These are phyloP conservation scores for Kluyveromyces starmeri DNA, from an alignment of 805 yeast species.

Conservation along the genomic window DNA sequence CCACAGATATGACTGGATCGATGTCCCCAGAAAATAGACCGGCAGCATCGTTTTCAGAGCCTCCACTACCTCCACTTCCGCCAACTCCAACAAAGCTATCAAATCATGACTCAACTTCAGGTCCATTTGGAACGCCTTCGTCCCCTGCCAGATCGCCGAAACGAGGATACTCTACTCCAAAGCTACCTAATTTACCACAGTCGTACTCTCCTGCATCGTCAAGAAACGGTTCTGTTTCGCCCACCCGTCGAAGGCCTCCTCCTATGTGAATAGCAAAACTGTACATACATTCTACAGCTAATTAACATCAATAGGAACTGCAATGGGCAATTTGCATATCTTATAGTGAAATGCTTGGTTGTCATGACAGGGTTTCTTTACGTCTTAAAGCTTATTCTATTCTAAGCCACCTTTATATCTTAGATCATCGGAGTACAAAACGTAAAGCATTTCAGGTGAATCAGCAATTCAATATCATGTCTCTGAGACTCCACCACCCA, in stretches of 20 bases:
- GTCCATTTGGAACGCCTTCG: background rate
- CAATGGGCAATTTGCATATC: no score
- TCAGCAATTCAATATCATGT: no score
- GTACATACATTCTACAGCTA: no score
- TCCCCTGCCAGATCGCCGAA: background rate
- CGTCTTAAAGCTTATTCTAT: no score
- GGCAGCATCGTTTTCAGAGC: slow-evolving; percentile 9
- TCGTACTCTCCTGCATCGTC: slow-evolving; percentile 11
- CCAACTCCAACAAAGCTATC: slow-evolving; percentile 5
- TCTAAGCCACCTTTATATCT: no score
- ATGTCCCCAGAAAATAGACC: slow-evolving; percentile 4
- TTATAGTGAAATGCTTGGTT: no score
- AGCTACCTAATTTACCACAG: slow-evolving; percentile 11
- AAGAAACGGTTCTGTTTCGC: slow-evolving; percentile 8
- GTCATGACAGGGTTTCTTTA: no score
- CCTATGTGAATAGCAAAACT: slow-evolving; percentile 11
- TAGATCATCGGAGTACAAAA: no score
- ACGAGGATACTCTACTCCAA: slow-evolving; percentile 5
- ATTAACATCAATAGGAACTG: no score
- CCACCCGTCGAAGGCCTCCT: slow-evolving; percentile 19
- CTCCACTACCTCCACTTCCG: slow-evolving; percentile 24
- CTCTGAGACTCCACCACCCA: no score
- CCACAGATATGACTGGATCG: slow-evolving; percentile 1
- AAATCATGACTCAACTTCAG: no score
- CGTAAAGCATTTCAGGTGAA: no score